Base-by-base conservation (phyloP, 768 basidiomycete species). In the Tricholoma hemisulphureum region DNA sequence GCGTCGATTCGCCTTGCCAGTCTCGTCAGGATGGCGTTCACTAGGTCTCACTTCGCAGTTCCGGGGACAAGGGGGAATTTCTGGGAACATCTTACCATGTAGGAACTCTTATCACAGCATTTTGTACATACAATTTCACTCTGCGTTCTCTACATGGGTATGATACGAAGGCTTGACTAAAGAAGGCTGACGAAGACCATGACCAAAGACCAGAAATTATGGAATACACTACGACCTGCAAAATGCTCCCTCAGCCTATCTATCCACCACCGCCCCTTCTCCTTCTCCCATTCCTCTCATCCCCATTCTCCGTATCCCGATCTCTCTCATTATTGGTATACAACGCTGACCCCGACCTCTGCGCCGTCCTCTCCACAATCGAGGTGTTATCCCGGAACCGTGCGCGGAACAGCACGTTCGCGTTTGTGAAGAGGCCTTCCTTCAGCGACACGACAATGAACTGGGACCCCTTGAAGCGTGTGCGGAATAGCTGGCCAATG, bases 381-480 rank as follows among this genome's bases (percentile, higher is more conserved):
- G 88, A 91, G 4, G 95, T 98, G 3, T 95, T 96, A 66, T 99
- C 95, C 28, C 93, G 81, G 79, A 98, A 98, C 53, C 91, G 83
- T 13, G 95, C 90, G 31, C 88, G 83, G 81, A 98, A 99, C 29
- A 98, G 77, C 11, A 95, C 95, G 66, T 99, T 98, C 35, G 96
- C 97, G 64, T 98, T 98, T 8, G 93, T 94, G 76, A 98, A 98
- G 45, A 98, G 78, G 5, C 96, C 96, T 66, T 98, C 97, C 73
- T 98, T 98, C 56, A 98, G 78, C 18, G 89, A 93, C 57, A 98
- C 96, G 51, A 98, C 97, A 67, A 98, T 97, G 75, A 98, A 99
- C 70, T 99, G 97, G 14, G 90, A 91, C 39, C 96, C 96, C 75
- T 94, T 95, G 83, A 99, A 99, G 16, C 97, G 86, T 49, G 89